Base-by-base conservation (phyloP, 1,139 yeast species). In the Candida sp. region DNA sequence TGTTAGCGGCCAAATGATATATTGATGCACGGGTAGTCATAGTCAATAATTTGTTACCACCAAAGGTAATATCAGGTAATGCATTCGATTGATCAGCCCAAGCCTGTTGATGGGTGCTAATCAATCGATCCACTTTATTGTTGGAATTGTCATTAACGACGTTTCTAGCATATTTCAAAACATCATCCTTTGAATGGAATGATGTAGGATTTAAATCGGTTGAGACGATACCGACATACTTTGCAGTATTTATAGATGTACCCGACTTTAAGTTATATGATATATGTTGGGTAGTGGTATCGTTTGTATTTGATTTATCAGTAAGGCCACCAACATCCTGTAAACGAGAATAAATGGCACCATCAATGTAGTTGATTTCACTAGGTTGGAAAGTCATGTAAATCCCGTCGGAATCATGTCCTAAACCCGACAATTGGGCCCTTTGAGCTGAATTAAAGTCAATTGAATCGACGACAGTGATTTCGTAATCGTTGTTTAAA, bases 1-100 rank as follows among this genome's bases (percentile, higher is more conserved):
- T 78, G 49, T 86, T 87, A 6, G 95, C 79, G n/a, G 82, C 59
- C 46, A 87, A 66, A 58, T 87, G 95, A 60, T 68, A 87, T 5
- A 87, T 52, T 3, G 91, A 84, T 0, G 95, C 82, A 49, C 85
- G 74, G 1, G 85, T 76, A 3, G 89, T 75, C 54, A 84, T 52
- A 9, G 84, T 82, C 25, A 83, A 58, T 36, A 81, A 58, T 9
- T 68, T 65, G 51, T 81, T 81, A 29, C 75, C 73, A 2, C 65
- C 52, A 70, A 83, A 57, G 55, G 71, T 60, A 36, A 66, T 64
- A 43, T 54, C 57, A 33, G 63, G 62, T 32, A 56, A 43, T 23
- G 57, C 55, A 3, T 61, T 65, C 8, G 75, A 61, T 0, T 56
- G 50, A 4, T 56, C 48, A 36, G 46, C 52, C 95, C 95, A 87